These are phyloP conservation scores for Candida morakotiae DNA, from an alignment of 805 yeast species.

Conservation along the genomic window DNA sequence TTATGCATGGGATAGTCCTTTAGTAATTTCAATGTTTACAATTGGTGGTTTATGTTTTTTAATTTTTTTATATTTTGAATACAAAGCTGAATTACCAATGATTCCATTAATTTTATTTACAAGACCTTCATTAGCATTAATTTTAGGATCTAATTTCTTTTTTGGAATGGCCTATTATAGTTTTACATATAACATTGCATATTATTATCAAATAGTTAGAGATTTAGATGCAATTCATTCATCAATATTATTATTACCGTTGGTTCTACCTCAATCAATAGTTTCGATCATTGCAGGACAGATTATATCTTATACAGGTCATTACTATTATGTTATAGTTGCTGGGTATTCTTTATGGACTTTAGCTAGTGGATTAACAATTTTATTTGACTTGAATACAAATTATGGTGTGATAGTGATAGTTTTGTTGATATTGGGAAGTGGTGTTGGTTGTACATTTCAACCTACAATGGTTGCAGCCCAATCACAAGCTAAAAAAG, in stretches of 20 bases:
- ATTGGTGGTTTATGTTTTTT: slow-evolving; percentile 41
- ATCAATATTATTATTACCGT: slow-evolving; percentile 28
- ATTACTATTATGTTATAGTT: slow-evolving; percentile 24
- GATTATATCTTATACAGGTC: slow-evolving; percentile 26
- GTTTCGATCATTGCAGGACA: slow-evolving; percentile 29
- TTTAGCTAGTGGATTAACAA: slow-evolving; percentile 42
- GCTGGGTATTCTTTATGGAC: slow-evolving; percentile 28
- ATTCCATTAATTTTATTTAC: slow-evolving; percentile 40
- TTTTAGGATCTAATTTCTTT: slow-evolving; percentile 35
- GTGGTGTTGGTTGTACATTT: slow-evolving; percentile 34
- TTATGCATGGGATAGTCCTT: slow-evolving; percentile 51
- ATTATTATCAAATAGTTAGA: slow-evolving; percentile 20
- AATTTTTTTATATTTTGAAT: slow-evolving; percentile 38
- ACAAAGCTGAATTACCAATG: slow-evolving; percentile 39
- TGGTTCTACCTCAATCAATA: slow-evolving; percentile 29
- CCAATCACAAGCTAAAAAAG: slow-evolving; percentile 45
- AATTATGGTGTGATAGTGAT: slow-evolving; percentile 24
- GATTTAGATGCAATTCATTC: slow-evolving; percentile 33
- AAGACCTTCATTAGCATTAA: slow-evolving; percentile 27
- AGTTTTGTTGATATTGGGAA: slow-evolving; percentile 29
- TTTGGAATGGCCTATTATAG: slow-evolving; percentile 26
- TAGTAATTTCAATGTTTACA: slow-evolving; percentile 46
- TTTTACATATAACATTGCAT: slow-evolving; percentile 31
- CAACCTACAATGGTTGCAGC: slow-evolving; percentile 35
- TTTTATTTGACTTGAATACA: slow-evolving; percentile 21